Evolutionary conservation across 345 rosid genomes (phyloP), one percentile per base, ranked within the genome.

Genomic region (Gossypium rotundifolium): DNA sequence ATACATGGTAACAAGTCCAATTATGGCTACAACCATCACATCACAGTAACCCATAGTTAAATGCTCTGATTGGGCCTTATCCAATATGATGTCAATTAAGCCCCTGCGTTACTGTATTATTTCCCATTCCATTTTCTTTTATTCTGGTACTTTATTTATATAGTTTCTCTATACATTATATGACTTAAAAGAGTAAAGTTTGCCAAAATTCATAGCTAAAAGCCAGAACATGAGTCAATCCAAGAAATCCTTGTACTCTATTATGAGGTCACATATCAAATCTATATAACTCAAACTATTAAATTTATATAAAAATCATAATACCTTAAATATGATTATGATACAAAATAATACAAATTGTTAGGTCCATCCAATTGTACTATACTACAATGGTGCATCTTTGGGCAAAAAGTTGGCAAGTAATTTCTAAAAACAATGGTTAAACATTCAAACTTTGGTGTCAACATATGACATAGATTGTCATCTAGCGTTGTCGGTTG

Each of bases 1-100:
- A 51, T 82, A 86, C 63, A 40, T 68, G 27, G 88, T 81, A 12
- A 83, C 84, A 72, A 88, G 89, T 71, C 88, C 92, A 27, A 83
- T 88, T 14, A 87, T 86, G 63, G 88, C 84, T 72, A 81, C 89
- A 44, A 78, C 54, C 74, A 59, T 84, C 17, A 70, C 51, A 33
- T 79, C 74, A 3, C 17, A 3, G 48, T 38, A 63, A 38, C n/a
- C 22, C 11, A 62, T 51, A 52, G 18, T 52, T 52, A 16, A 52
- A 4, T 13, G 20, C 9, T 14, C 20, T 52, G 18, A n/a, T 25
- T 65, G 13, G 51, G 29, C 27, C 23, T 65, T 9, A n/a, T 42
- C 45, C 45, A 33, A 63, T 16, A 63, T 33, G 1, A 40, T 17
- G 20, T 16, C 20, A 64, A 40, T 40, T 40, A n/a, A 65, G 48